These are phyloP conservation scores for Penicillium parvum DNA, from an alignment of 495 filamentous ascomycete species.

Conservation along the genomic window DNA sequence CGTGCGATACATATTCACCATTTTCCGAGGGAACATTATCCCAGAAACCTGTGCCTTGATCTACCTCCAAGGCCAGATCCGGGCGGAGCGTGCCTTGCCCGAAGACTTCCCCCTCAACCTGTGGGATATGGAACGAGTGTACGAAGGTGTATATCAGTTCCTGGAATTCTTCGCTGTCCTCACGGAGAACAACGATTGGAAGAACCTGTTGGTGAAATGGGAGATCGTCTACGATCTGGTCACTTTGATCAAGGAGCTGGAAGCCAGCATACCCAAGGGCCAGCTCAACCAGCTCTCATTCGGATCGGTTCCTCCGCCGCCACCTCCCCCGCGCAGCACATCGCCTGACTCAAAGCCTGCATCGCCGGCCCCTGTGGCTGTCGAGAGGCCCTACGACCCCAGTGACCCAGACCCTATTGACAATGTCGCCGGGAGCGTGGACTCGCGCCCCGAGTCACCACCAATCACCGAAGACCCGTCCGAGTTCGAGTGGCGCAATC, in stretches of 20 bases:
- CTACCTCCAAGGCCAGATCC: constrained; percentile 86
- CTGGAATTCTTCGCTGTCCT: constrained; percentile 91
- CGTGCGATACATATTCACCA: constrained; percentile 84
- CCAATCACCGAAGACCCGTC: constrained; percentile 75
- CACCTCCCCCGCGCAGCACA: constrained; percentile 24
- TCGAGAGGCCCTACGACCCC: constrained; percentile 55
- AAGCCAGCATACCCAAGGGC: constrained; percentile 75
- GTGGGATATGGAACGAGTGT: constrained; percentile 94
- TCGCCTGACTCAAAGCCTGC: constrained; percentile 27
- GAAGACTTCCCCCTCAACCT: constrained; percentile 90
- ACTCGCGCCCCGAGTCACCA: constrained; percentile 51
- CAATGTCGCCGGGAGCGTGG: constrained; percentile 28
- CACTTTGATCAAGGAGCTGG: constrained; percentile 77
- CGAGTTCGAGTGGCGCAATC: constrained; percentile 88
- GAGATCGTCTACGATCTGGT: constrained; percentile 82
- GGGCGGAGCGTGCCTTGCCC: constrained; percentile 56
- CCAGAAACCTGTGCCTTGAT: constrained; percentile 91
- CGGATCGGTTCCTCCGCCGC: constrained; percentile 26
- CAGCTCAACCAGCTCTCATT: constrained; percentile 46
- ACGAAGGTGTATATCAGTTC: constrained; percentile 86
- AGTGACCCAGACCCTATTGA: constrained; percentile 47
- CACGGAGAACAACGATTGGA: constrained; percentile 67
- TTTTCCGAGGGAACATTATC: constrained; percentile 86
- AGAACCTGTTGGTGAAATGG: constrained; percentile 77
- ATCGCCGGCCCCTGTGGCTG: constrained; percentile 42